Percentiles rank a stretch among this genome's conserved stretches.
These are phyloP conservation scores for Irpex lacteus DNA, from an alignment of 1,284 basidiomycete species.

Conservation along the genomic window DNA sequence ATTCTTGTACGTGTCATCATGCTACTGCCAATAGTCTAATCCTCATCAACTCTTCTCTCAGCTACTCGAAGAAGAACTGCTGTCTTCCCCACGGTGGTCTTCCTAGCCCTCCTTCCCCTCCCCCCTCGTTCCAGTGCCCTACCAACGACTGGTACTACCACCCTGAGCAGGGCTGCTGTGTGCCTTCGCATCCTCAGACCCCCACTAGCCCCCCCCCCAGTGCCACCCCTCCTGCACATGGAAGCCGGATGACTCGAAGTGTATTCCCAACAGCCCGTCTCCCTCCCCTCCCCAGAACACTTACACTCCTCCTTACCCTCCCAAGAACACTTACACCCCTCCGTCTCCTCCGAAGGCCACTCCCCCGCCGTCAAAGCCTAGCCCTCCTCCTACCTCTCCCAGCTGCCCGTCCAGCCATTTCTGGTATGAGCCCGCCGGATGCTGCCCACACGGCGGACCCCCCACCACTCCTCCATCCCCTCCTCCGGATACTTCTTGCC, in stretches of 20 bases:
- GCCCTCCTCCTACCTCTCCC: not conserved
- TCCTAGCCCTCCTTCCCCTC: constrained; percentile 40
- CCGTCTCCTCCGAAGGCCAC: not conserved
- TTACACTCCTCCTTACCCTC: not conserved
- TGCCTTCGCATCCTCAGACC: constrained; percentile 32
- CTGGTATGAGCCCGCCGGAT: constrained; percentile 20
- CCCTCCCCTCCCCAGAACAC: not conserved
- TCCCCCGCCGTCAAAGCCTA: not conserved
- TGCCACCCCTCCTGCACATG: constrained; percentile 48
- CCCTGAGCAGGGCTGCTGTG: constrained; percentile 42
- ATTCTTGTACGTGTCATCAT: constrained; percentile 5
- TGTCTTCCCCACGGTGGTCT: constrained; percentile 52
- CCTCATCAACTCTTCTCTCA: constrained; percentile 19
- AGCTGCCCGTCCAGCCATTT: not conserved
- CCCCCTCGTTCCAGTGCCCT: constrained; percentile 43
- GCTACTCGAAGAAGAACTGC: constrained; percentile 42
- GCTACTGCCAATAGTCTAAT: not conserved
- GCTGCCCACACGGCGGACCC: constrained; percentile 48
- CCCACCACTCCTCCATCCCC: constrained; percentile 39
- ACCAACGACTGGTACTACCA: constrained; percentile 34
- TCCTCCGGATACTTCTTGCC: constrained; percentile 46
- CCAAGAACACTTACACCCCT: not conserved
- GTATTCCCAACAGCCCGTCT: not conserved
- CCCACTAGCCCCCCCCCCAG: constrained; percentile 43
- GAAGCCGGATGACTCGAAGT: constrained; percentile 39